Conservation (phyloP, 2,329 filamentous ascomycete genomes). For the Chaetomiaceae sp. region DNA sequence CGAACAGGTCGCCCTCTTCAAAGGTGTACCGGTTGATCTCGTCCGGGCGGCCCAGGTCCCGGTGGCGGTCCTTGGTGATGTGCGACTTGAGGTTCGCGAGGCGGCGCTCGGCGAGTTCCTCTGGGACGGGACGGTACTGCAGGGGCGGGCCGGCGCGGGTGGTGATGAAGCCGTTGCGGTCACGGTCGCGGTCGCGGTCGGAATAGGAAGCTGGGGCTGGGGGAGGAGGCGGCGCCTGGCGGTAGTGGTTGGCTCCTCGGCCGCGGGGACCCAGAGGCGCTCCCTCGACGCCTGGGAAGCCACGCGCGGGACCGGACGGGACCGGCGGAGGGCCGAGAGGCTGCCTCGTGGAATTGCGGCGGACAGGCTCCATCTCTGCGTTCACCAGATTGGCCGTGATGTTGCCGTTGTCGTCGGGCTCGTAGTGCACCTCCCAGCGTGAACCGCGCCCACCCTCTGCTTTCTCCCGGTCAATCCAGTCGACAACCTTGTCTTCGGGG, state of each 20-base stretch:
- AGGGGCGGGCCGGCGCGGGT: slow-evolving; percentile 43
- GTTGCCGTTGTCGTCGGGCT: slow-evolving; percentile 49
- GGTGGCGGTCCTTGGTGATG: slow-evolving; percentile 40
- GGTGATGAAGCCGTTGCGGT: slow-evolving; percentile 11
- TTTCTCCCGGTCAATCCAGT: slow-evolving; percentile 71
- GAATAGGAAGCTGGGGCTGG: neutral
- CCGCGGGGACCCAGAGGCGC: slow-evolving; percentile 29
- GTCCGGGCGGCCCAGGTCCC: slow-evolving; percentile 45
- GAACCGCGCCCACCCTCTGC: slow-evolving; percentile 38
- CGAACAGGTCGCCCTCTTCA: slow-evolving; percentile 60
- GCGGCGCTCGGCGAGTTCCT: slow-evolving; percentile 60
- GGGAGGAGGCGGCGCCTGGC: slow-evolving; percentile 12
- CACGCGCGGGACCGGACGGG: slow-evolving; percentile 23
- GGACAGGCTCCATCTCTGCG: slow-evolving; percentile 31
- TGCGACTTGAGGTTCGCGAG: slow-evolving; percentile 52
- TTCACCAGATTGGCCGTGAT: slow-evolving; percentile 56
- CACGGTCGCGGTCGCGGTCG: slow-evolving; percentile 16
- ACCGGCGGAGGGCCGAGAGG: slow-evolving; percentile 13
- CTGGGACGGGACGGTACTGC: slow-evolving; percentile 54
- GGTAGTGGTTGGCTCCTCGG: slow-evolving; percentile 20
- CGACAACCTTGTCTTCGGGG: slow-evolving; percentile 65
- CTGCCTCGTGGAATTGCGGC: slow-evolving; percentile 20
- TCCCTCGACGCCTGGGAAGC: slow-evolving; percentile 25
- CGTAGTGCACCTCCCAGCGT: slow-evolving; percentile 72
- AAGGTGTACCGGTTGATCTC: slow-evolving; percentile 70